phyloP scores from a whole-genome alignment of 139 green algal genomes.

The Ettlia oleoabundans region DNA sequence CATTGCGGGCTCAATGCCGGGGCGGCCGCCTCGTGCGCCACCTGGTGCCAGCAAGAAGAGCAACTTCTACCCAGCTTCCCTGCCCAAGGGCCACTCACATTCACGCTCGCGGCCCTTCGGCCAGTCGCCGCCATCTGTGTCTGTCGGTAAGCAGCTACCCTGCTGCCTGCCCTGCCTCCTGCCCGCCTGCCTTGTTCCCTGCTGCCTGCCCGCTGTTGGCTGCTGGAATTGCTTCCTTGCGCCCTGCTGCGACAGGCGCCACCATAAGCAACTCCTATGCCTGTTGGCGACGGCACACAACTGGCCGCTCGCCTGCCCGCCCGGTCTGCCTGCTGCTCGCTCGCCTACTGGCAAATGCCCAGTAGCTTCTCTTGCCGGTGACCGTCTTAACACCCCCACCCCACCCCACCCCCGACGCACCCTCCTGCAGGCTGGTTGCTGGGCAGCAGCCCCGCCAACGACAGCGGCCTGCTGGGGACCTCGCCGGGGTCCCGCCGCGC shows the following conservation, averaged over 20 bases:
- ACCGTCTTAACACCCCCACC: too few relatives aligned
- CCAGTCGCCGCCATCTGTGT: constrained; percentile 53
- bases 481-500: constrained; percentile 52
- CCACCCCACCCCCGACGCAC: too few relatives aligned
- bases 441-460: constrained; percentile 63
- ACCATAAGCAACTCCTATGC: too few relatives aligned
- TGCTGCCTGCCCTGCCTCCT: constrained; percentile 28
- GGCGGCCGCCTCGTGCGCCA: neutral
- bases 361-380: too few relatives aligned
- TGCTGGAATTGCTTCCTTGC: too few relatives aligned
- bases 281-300: too few relatives aligned
- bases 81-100: constrained; percentile 42
- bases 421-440: constrained; percentile 84
- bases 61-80: constrained; percentile 65
- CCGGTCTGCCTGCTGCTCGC: too few relatives aligned
- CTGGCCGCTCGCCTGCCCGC: too few relatives aligned
- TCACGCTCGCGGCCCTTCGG: constrained; percentile 21
- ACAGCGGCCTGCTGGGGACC: constrained; percentile 80
- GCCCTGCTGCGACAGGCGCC: too few relatives aligned
- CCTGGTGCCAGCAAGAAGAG: constrained; percentile 9
- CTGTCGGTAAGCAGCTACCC: constrained; percentile 48
- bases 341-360: too few relatives aligned
- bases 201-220: too few relatives aligned
- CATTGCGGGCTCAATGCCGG: neutral
- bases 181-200: too few relatives aligned